Evolutionary conservation across 176 grass and related monocot species (phyloP), one percentile per base, ranked within the genome.

Genomic region (Eleusine indica): DNA sequence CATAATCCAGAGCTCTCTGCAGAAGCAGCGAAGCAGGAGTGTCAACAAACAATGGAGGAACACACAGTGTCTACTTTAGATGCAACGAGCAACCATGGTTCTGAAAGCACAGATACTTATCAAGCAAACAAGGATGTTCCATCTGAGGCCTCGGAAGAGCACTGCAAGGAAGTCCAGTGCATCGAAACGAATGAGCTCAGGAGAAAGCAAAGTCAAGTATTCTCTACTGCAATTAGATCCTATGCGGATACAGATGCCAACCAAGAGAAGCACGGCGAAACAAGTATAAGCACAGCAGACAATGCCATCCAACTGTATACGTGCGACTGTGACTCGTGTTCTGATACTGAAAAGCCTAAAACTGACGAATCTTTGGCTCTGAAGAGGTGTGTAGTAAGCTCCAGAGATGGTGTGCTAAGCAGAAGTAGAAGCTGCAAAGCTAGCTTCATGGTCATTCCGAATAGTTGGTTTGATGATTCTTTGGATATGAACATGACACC

Each of bases 101-200:
- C 68, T 71, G 87, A 85, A 67, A 88, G 48, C 56, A 38, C 38
- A 58, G 37, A 82, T 39, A 78, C 69, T 44, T 39, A 62, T 78
- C 81, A 86, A 76, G 77, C 21, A 76, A 73, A 63, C 1, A 77
- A 32, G 32, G 38, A 57, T 66, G 70, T 30, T 66, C 73, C 48
- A 42, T 63, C 61, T 9, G 82, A 84, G 8, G n/a, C 82, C 18
- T 77, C 68, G 18, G 85, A 94, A 54, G 92, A 94, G 15, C 83
- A 94, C 18, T 96, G 93, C 87, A 96, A 96, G 76, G 93, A 99
- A 87, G 96, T 99, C 0, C 85, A 75, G 32, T 95, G 93, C 75
- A 82, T 98, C 18, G 83, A 96, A 76, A 89, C 70, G 25, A 80
- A 90, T 61, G 67, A 82, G 37, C 47, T 80, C 5, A 85, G 87